phyloP scores from a whole-genome alignment of 345 rosid species.

The Ceriops decandra region DNA sequence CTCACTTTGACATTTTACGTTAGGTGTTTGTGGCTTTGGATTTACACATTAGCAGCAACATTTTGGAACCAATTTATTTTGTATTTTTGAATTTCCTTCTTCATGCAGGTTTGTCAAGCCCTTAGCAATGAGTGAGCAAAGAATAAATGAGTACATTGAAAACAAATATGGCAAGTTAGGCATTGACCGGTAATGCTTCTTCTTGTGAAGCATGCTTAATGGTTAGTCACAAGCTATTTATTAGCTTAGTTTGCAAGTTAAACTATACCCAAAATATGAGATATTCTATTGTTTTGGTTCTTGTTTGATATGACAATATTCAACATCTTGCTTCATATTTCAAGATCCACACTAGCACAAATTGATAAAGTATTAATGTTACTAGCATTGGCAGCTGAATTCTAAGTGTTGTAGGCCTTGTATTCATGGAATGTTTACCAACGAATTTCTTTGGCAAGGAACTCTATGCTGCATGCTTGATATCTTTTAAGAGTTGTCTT shows the following conservation, averaged over 20 bases:
- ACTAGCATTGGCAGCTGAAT: neutral
- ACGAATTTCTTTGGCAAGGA: conserved; percentile 1
- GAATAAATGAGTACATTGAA: conserved; percentile 62
- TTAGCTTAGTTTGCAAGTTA: neutral
- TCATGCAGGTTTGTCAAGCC: conserved; percentile 81
- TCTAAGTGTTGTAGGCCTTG: neutral
- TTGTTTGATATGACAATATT: neutral
- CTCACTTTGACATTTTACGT: no score
- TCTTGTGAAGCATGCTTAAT: neutral
- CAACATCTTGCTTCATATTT: neutral
- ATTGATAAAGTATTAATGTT: neutral
- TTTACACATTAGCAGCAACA: neutral
- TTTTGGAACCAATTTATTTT: neutral
- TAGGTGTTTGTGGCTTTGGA: neutral
- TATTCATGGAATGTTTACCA: neutral
- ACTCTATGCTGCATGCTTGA: neutral
- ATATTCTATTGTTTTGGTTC: neutral
- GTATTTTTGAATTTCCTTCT: neutral
- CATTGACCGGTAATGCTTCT: conserved; percentile 62
- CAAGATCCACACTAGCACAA: neutral
- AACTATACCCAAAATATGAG: neutral
- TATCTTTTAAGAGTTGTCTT: neutral
- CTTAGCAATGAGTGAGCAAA: conserved; percentile 64
- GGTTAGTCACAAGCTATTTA: neutral
- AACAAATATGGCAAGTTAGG: conserved; percentile 91